Evolutionary conservation across 805 yeast genomes (phyloP).

Genomic region (Nakazawaea ishiwadae): DNA sequence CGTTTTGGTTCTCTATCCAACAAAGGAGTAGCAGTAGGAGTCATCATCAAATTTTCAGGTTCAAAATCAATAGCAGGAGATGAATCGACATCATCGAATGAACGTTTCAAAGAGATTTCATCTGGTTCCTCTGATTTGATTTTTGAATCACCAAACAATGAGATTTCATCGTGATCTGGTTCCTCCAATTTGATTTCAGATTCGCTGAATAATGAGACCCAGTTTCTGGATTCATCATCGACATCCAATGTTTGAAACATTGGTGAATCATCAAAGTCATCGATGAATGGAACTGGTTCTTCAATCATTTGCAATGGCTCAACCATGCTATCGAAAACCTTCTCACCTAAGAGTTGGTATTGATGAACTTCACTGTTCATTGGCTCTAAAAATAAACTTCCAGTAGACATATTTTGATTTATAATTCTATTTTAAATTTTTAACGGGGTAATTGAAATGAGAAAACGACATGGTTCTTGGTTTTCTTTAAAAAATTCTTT

Average conservation of each 20-base stretch:
- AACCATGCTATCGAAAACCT: too few relatives aligned
- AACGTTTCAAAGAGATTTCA: too few relatives aligned
- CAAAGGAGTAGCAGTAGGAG: constrained; percentile 26
- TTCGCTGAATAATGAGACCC: constrained; percentile 59
- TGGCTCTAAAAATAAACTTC: constrained; percentile 1
- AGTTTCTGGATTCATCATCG: constrained; percentile 38
- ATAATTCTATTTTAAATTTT: constrained; percentile 7
- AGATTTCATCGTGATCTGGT: not conserved
- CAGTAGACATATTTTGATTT: constrained; percentile 7
- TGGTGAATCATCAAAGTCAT: constrained; percentile 41
- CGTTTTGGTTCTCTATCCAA: constrained; percentile 20
- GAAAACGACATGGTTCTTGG: too few relatives aligned
- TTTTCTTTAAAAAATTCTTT: constrained; percentile 5
- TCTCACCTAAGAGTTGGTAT: too few relatives aligned
- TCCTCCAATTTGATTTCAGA: constrained; percentile 28
- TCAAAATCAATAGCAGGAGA: too few relatives aligned
- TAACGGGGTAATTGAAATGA: not conserved
- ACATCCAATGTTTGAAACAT: constrained; percentile 57
- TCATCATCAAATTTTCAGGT: not conserved
- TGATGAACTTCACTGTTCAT: too few relatives aligned
- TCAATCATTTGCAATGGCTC: too few relatives aligned
- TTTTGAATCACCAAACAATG: too few relatives aligned
- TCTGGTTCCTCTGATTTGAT: too few relatives aligned
- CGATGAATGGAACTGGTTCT: constrained; percentile 45
- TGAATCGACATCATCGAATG: constrained; percentile 23